Evolutionary conservation across 257 asterid species (phyloP), one percentile per base, ranked within the genome.

Genomic region (Ilex aquifolium): DNA sequence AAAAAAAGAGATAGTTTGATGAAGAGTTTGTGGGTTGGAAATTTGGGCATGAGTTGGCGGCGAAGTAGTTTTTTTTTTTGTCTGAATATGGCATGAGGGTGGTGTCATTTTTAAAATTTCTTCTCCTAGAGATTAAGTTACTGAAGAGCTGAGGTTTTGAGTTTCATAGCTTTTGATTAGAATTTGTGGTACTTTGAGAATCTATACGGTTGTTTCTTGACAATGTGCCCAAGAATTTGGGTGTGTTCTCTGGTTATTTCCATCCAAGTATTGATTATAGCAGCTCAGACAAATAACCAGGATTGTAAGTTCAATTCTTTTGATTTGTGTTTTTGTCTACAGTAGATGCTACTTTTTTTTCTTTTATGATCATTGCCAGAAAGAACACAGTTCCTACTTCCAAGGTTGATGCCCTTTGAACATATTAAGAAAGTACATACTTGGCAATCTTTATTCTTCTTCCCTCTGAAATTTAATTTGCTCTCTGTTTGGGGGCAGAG

Each of bases 221-320:
- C 31, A 72, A 82, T 77, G 91, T 61, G 31, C 32, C 65, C 61
- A 73, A 72, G 76, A 54, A 67, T 72, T 64, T 68, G 42, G 68
- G 66, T 81, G n/a, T 58, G 21, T 72, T 60, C 82, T 62, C 75
- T 87, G 57, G 27, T 74, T 68, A 69, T 73, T 72, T 60, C 68
- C 36, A 31, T 76, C 63, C 87, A 78, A 30, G 56, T 73, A 56
- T 55, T 71, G 66, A 66, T 40, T 44, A 36, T 72, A 58, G 67
- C 75, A 52, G 97, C 94, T 39, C 1, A 13, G 57, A 85, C 97
- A 5, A 36, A 87, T 71, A 44, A 67, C 13, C 44, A 69, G 48
- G 89, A 80, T 72, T 54, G 93, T 85, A 74, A 76, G 87, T 76
- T 70, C 30, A 0, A 15, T 13, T 63, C 55, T 56, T 27, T 3